Base-by-base conservation (phyloP, 2,329 filamentous ascomycete species). In the Botrytis deweyae region DNA sequence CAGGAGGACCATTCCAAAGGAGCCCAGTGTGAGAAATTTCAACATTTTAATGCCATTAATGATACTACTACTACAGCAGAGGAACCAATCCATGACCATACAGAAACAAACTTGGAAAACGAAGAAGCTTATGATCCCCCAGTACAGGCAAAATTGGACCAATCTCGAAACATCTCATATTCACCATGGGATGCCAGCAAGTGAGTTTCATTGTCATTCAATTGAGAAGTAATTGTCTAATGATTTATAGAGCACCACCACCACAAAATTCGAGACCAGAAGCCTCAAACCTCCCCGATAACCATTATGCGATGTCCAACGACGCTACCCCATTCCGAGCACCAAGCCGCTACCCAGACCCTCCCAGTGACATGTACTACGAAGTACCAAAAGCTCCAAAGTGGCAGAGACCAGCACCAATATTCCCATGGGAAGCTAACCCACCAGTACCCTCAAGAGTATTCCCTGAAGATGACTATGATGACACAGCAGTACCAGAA, bases 351-450 rank as follows among this genome's bases (percentile, higher is more conserved):
- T 96, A 97, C 79, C 93, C 95, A 4, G 93, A 93, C 80, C 93
- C 94, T 29, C 94, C 95, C 0, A 92, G 88, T 81, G 88, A 95
- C 80, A 95, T 97, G 93, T 96, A 92, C 87, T 97, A 96, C 81
- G 86, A 95, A 78, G 88, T 97, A 52, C 94, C 94, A 8, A 87
- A 88, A 74, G 85, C 85, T 29, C 89, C 89, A 36, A 86, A 89
- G 66, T 84, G 87, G 62, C 85, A 90, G 76, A 88, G 85, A 75
- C 88, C 90, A 22, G 87, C 88, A 66, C 87, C 90, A 4, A 91
- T 98, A 67, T 99, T 99, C 82, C 96, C 96, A 0, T 99, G 96
- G 96, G 96, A 99, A 82, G 84, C 83, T 61, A 85, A 90, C 74
- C 88, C 88, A 75, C 87, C 91, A 20, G 89, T 86, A 78, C 84